Conservation (phyloP, 768 basidiomycete genomes). For the Nidularia pulvinata region DNA sequence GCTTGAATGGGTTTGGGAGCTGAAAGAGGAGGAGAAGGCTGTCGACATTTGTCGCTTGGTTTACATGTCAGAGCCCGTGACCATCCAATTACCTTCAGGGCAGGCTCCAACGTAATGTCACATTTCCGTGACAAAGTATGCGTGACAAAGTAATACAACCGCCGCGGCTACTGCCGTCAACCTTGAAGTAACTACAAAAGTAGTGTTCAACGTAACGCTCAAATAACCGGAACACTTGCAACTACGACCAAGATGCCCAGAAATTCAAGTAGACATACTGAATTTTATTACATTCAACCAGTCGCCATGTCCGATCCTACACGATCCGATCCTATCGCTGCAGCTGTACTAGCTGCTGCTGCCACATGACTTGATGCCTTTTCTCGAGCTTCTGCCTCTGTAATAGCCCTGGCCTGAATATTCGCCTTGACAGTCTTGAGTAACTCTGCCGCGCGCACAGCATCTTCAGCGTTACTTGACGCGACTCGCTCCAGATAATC, state of each 20-base stretch:
- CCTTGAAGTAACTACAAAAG: too few relatives aligned
- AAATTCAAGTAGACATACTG: too few relatives aligned
- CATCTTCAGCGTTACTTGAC: conserved; percentile 81
- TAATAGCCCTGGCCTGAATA: conserved; percentile 21
- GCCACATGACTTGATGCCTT: background rate
- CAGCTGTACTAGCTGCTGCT: background rate
- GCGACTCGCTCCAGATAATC: conserved; percentile 76
- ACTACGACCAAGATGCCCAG: too few relatives aligned
- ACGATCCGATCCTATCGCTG: background rate
- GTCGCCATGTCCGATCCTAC: background rate
- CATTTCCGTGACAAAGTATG: background rate
- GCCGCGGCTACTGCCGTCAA: too few relatives aligned
- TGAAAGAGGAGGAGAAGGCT: conserved; percentile 29
- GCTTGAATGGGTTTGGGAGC: conserved; percentile 19
- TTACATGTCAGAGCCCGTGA: conserved; percentile 37
- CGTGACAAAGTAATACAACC: background rate
- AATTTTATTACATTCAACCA: too few relatives aligned
- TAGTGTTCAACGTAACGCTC: too few relatives aligned
- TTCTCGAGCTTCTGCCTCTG: conserved; percentile 9
- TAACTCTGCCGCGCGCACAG: conserved; percentile 69
- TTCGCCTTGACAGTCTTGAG: conserved; percentile 53
- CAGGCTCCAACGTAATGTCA: conserved; percentile 14
- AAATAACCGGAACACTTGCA: too few relatives aligned
- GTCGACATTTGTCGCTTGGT: conserved; percentile 41
- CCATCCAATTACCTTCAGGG: conserved; percentile 31